Conservation (phyloP, 306 rosid species). For the Prunus mira region DNA sequence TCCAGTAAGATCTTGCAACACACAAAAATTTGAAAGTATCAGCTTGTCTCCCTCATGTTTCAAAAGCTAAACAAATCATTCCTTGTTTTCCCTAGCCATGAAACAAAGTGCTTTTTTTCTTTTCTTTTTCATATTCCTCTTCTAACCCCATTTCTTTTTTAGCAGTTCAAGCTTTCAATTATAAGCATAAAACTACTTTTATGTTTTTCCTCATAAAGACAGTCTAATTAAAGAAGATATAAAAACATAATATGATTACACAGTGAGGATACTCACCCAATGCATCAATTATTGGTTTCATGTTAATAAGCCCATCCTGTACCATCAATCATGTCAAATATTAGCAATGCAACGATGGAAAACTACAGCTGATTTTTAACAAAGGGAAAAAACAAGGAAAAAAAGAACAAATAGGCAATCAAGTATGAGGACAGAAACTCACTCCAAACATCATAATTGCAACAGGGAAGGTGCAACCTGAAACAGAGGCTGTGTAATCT, state of each 20-base stretch:
- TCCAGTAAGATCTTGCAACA: background rate
- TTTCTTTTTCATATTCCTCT: background rate
- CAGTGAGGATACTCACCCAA: constrained; percentile 37
- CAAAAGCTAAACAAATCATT: background rate
- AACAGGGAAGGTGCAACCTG: constrained; percentile 33
- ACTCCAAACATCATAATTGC: constrained; percentile 61
- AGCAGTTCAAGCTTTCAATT: background rate
- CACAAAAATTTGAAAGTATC: background rate
- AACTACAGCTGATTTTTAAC: background rate
- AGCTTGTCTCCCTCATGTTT: background rate
- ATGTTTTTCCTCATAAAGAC: background rate
- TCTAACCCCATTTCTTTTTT: background rate
- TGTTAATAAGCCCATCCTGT: constrained; percentile 41
- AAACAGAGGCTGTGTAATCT: constrained; percentile 36
- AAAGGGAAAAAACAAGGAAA: background rate
- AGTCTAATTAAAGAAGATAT: background rate
- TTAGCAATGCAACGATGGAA: constrained; percentile 6
- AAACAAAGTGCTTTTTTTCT: background rate
- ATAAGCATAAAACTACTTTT: background rate
- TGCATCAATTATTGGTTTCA: constrained; percentile 31
- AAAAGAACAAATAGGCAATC: background rate
- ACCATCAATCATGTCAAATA: constrained; percentile 7
- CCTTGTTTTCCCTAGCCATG: background rate
- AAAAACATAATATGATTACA: background rate
- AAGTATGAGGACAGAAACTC: constrained; percentile 14